Conservation (phyloP, 495 filamentous ascomycete species). For the Podospora conica region DNA sequence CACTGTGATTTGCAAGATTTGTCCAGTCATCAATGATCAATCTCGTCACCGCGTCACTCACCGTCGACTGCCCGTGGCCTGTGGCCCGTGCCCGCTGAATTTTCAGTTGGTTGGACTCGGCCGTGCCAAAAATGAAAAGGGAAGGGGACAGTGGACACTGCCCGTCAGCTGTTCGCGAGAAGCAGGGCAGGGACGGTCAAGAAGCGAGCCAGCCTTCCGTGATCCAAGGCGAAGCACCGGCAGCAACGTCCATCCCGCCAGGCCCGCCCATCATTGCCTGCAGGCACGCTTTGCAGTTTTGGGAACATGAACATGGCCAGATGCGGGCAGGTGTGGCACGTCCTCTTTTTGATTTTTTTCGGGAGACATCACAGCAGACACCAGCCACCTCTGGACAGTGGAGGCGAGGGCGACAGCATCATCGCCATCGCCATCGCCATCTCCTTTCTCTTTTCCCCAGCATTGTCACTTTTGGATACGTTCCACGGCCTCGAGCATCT, state of each 20-base stretch:
- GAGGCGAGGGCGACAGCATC: no score
- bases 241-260: background rate
- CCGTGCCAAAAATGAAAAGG: background rate
- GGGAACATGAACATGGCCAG: background rate
- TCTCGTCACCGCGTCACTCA: background rate
- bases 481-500: background rate
- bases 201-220: background rate
- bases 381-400: no score
- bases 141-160: no score
- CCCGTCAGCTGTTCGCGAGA: no score
- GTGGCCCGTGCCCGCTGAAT: no score
- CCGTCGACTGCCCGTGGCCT: no score
- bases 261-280: background rate
- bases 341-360: background rate
- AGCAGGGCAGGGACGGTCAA: background rate
- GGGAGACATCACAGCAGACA: no score
- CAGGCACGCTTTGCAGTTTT: background rate
- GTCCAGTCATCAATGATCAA: background rate
- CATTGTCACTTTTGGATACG: no score
- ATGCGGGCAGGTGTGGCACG: background rate
- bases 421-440: no score
- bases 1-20: background rate
- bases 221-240: background rate
- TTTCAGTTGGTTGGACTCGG: constrained; percentile 5
- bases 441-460: no score